Base-by-base conservation (phyloP, 1,284 basidiomycete species). In the Coniferiporia sulphurascens region DNA sequence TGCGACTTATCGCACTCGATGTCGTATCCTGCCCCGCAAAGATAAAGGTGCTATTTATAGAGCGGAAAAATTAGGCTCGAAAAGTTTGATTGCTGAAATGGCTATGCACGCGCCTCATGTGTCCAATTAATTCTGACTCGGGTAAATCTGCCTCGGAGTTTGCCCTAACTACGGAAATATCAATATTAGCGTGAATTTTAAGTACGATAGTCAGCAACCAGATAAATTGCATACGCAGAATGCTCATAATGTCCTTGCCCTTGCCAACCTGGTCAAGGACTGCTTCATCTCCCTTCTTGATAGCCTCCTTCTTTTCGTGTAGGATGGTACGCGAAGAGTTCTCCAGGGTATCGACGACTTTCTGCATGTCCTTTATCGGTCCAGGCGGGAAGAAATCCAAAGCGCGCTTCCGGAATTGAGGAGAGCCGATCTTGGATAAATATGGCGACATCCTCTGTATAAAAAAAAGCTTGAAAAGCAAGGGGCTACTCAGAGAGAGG, bases 21-120 rank as follows among this genome's bases (percentile, higher is more conserved):
- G 69, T 68, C 0, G 72, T 72, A 48, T 72, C 72, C 46, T 68
- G 67, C 6, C 67, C 72, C 8, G 65, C 70, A 32, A 69, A 66
- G 8, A 72, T 61, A 15, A 71, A 59, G 2, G 69, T 68, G 43
- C 70, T n/a, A n/a, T 72, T 52, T 12, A 22, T 9, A 43, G 15
- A 19, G 44, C 5, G 5, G 27, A 5, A 43, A 15, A 19, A n/a
- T 22, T 13, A 68, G 62, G 49, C 67, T 21, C 27, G 27, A 5
- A 27, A 27, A 5, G 27, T 27, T 27, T 27, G 27, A 27, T 3
- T 27, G 5, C 5, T 27, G 5, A 2, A 27, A 27, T 27, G 27
- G 27, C 27, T 12, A 27, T 36, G n/a, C 22, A 65, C 69, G 53
- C 44, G 71, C 72, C 69, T 69, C 63, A 72, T 19, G n/a, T 54